Conservation (phyloP, 768 basidiomycete genomes). For the Ramaria sp. region DNA sequence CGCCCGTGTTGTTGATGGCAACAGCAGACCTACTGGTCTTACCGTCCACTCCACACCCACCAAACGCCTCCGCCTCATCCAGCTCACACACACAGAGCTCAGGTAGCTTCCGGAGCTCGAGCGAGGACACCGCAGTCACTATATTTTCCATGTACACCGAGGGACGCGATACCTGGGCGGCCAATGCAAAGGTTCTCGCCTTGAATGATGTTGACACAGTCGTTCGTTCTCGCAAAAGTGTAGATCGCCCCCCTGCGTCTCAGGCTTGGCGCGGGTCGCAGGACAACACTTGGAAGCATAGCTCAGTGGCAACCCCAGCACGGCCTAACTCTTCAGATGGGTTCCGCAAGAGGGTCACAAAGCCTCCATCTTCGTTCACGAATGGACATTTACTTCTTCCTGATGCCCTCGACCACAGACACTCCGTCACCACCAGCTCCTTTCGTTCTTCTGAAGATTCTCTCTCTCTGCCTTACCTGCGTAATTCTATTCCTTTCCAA, state of each 20-base stretch:
- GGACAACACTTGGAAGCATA: not conserved
- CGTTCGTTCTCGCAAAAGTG: not conserved
- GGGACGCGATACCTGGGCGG: conserved; percentile 14
- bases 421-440: not conserved
- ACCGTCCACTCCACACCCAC: not conserved
- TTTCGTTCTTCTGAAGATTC: not conserved
- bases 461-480: conserved; percentile 3
- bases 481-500: not conserved
- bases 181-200: not conserved
- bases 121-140: conserved; percentile 68
- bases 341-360: not conserved
- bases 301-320: not conserved
- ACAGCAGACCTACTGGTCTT: not conserved
- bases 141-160: conserved; percentile 85
- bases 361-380: not conserved
- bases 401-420: not conserved
- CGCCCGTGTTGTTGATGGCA: not conserved
- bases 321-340: not conserved
- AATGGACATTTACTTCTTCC: not conserved
- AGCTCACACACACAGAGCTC: not conserved
- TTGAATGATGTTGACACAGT: not conserved
- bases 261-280: not conserved
- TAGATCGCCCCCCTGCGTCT: not conserved
- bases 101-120: conserved; percentile 32
- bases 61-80: not conserved